Evolutionary conservation across 139 green algal genomes (phyloP), one percentile per base, ranked within the genome.

Genomic region (Medakamo hakoo): DNA sequence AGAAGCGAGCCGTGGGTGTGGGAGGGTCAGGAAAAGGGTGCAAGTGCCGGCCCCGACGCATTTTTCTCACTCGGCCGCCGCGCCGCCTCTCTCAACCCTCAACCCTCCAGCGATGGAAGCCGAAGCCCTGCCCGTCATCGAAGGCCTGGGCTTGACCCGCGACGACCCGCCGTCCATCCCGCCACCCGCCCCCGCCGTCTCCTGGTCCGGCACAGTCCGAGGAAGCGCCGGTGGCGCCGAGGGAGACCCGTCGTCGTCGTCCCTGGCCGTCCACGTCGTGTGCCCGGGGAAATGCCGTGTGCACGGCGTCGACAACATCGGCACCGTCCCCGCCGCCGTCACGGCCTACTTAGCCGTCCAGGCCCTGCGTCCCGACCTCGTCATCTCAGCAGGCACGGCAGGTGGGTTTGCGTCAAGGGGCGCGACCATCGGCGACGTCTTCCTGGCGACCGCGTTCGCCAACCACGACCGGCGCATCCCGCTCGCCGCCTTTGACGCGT

Each of bases 381-480:
- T 98, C 40, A 90, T 98, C 69, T 65, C 40, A 60, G 74, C 84
- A 4, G 92, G 92, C 19, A 98, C 92, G 1, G 82, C 87, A 21
- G 92, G 92, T 1, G 92, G 92, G 56, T 98, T 98, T 77, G 84
- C 85, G 55, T 71, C 82, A 0, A 73, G 80, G 69, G 92, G 90
- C 5, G 92, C 83, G 4, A 69, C 65, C 22, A 96, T 98, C 49
- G 92, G 86, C 0, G 88, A 96, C 68, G 82, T 98, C 3, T 98
- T 93, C 70, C 28, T 96, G 0, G 72, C 59, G 27, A 89, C 78
- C 1, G 63, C 62, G 4, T 81, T 82, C 24, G 75, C 88, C 55
- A 90, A 97, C 71, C 92, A 98, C 65, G 92, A 98, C 76, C 79
- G 92, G 1, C 71, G 88, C 52, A 98, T 98, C 56, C 84, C 92